Conservation (phyloP, 345 rosid genomes). For the Geranium brycei region DNA sequence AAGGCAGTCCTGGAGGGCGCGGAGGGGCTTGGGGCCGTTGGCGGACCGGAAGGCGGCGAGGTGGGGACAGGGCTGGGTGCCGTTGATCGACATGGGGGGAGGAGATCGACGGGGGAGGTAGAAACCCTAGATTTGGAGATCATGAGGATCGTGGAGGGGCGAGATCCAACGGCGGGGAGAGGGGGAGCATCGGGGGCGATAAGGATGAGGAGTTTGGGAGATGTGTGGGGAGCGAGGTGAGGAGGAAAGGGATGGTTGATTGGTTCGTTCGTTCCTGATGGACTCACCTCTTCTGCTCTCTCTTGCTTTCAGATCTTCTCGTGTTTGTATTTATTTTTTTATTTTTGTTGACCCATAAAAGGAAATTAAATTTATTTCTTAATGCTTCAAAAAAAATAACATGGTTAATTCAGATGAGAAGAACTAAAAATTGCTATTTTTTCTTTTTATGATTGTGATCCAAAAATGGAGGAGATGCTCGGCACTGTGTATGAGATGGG, state of each 20-base stretch:
- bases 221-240: too few species aligned
- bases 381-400: too few species aligned
- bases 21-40: conserved; percentile 40
- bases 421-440: background rate
- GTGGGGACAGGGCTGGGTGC: conserved; percentile 42
- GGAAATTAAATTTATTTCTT: background rate
- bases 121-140: conserved; percentile 33
- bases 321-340: too few species aligned
- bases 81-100: conserved; percentile 30
- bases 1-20: conserved; percentile 42
- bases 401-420: background rate
- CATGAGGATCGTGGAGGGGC: conserved; percentile 23
- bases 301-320: too few species aligned
- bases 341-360: too few species aligned
- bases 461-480: background rate
- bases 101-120: conserved; percentile 8
- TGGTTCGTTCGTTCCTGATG: background rate
- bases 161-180: conserved; percentile 38
- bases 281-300: too few species aligned
- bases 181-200: conserved; percentile 10
- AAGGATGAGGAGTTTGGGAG: too few species aligned
- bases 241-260: background rate
- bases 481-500: background rate
- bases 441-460: background rate
- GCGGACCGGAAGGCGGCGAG: conserved; percentile 37